A percentile compares a stretch with the other conserved stretches of the same genome.
Evolutionary conservation across 1,139 yeast genomes (phyloP).

Genomic region (Candida albicans): DNA sequence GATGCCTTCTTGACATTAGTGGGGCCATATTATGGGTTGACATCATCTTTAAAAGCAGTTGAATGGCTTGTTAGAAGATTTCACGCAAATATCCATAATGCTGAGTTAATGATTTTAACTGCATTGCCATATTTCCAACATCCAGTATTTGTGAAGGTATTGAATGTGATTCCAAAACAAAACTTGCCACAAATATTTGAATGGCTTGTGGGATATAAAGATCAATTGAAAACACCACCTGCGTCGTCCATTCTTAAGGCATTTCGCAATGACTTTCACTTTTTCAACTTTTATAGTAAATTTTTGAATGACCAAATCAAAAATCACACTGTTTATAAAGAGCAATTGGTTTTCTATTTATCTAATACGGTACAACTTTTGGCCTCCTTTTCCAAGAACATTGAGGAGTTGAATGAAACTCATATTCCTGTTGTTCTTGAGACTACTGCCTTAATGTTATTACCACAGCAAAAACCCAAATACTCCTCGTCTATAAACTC

Average conservation of each 20-base stretch:
- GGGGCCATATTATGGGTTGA: conserved; percentile 73
- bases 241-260: conserved; percentile 69
- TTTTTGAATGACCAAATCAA: conserved; percentile 56
- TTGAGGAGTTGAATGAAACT: conserved; percentile 27
- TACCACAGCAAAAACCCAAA: conserved; percentile 23
- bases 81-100: conserved; percentile 77
- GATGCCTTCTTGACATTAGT: conserved; percentile 69
- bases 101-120: conserved; percentile 69
- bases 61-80: conserved; percentile 97
- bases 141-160: conserved; percentile 70
- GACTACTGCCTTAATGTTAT: conserved; percentile 53
- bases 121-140: conserved; percentile 75
- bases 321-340: conserved; percentile 61
- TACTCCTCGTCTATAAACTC: conserved; percentile 38
- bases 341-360: conserved; percentile 75
- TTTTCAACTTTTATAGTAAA: conserved; percentile 64
- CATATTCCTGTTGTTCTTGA: conserved; percentile 58
- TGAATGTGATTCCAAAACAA: conserved; percentile 63
- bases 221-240: conserved; percentile 63
- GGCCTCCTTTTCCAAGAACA: conserved; percentile 38
- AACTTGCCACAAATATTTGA: conserved; percentile 74
- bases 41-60: conserved; percentile 77
- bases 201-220: conserved; percentile 71
- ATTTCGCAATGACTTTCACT: conserved; percentile 62
- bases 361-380: conserved; percentile 67